Base-by-base conservation (phyloP, 163 green algal genomes). In the Scenedesmus sp. region DNA sequence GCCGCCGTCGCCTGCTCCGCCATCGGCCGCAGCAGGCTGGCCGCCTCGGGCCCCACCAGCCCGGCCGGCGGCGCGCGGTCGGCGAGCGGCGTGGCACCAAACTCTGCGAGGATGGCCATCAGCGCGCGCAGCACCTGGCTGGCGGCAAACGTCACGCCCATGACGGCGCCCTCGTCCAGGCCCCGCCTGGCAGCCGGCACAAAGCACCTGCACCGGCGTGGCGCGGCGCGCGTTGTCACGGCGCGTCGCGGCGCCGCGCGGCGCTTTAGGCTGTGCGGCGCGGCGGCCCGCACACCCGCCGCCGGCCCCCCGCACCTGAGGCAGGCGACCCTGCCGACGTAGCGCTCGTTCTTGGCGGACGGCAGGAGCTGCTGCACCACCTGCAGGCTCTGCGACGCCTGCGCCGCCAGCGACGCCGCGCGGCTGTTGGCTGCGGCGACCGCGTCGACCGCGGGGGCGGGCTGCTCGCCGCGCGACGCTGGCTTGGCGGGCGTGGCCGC, bases 291-390 rank as follows among this genome's bases (percentile, higher is more conserved):
- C n/a, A n/a, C n/a, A n/a, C n/a, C n/a, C n/a, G n/a, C n/a, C n/a
- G n/a, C n/a, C n/a, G n/a, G n/a, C n/a, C n/a, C n/a, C 5, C 5
- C 51, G 33, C 34, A 76, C 67, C 28, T 76, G 67, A 39, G 64
- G 26, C 33, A 26, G 7, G 50, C 67, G 22, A 64, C n/a, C 7
- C 10, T 76, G 4, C 67, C 67, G 2, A 76, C 3, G 36, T 65
- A 65, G 9, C 28, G 26, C 51, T 76, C 67, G 50, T 54, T 76
- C 1, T 6, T 3, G 34, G 44, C 54, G 7, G 51, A 31, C 18
- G 31, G 67, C 34, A 76, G 67, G 50, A 76, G 36, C 51, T 64
- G 67, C 67, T 26, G 22, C 36, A 50, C 51, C 9, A 45, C 14
- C 17, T 76, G 50, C n/a, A 76, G 50, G 9, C 39, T 13, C 33